Percentiles rank a stretch among this genome's conserved stretches.
These are phyloP conservation scores for Boletus bicolor DNA, from an alignment of 768 basidiomycete genomes.

Conservation along the genomic window DNA sequence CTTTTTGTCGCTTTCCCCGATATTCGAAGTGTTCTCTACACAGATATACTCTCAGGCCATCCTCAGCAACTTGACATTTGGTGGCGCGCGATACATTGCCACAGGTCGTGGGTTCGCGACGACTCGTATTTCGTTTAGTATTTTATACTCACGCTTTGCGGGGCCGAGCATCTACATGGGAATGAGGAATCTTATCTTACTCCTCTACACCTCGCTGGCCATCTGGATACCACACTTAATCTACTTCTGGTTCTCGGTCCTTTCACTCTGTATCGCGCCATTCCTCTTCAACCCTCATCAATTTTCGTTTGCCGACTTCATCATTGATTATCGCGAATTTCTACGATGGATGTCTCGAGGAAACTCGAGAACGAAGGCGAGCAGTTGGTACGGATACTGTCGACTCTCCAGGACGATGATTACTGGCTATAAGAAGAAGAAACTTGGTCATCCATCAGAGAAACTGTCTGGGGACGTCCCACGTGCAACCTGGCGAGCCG, in stretches of 20 bases:
- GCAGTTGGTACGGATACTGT: conserved; percentile 99
- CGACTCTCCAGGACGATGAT: conserved; percentile 96
- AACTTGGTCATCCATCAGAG: conserved; percentile 95
- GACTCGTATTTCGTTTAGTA: conserved; percentile 91
- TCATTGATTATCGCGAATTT: conserved; percentile 98
- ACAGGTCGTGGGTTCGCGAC: conserved; percentile 99
- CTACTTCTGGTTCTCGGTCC: conserved; percentile 98
- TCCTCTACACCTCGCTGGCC: conserved; percentile 88
- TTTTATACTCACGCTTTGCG: conserved; percentile 97
- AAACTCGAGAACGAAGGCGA: conserved; percentile 93
- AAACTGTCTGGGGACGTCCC: conserved; percentile 94
- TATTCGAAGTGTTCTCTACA: conserved; percentile 99
- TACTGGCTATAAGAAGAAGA: conserved; percentile 99
- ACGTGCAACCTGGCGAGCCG: conserved; percentile 82
- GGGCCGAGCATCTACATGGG: conserved; percentile 99
- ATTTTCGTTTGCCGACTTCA: conserved; percentile 94
- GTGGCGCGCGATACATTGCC: conserved; percentile 98
- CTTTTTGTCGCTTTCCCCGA: conserved; percentile 93
- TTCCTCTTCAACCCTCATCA: conserved; percentile 99
- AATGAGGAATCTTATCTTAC: conserved; percentile 85
- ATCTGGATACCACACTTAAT: conserved; percentile 94
- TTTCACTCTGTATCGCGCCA: conserved; percentile 93
- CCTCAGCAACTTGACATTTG: conserved; percentile 93
- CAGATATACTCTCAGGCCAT: conserved; percentile 98
- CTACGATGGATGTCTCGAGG: conserved; percentile 99